A percentile compares a stretch with the other conserved stretches of the same genome.
Conservation (phyloP, 768 basidiomycete genomes). For the Suillus sp. region DNA sequence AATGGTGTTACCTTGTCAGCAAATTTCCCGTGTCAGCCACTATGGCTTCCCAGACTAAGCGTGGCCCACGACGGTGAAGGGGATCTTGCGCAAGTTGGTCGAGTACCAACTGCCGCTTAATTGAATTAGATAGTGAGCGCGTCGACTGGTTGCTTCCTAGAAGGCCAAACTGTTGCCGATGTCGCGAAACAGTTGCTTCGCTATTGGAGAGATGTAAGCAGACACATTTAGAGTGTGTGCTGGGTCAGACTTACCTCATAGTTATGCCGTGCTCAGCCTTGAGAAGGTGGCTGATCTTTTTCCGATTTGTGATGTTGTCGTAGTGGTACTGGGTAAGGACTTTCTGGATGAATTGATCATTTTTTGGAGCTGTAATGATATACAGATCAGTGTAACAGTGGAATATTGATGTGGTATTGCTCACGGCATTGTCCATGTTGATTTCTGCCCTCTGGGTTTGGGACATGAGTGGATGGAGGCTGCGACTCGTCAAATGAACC, state of each 20-base stretch:
- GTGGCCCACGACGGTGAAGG: conserved; percentile 18
- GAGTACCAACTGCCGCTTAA: conserved; percentile 26
- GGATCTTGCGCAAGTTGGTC: conserved; percentile 26
- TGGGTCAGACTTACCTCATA: conserved; percentile 27
- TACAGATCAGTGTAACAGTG: neutral
- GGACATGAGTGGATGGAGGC: too few relatives aligned
- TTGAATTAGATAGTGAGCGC: conserved; percentile 14
- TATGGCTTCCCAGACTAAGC: conserved; percentile 24
- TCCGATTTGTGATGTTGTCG: conserved; percentile 24
- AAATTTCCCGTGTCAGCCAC: conserved; percentile 20
- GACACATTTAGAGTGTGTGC: neutral
- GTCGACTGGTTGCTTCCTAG: conserved; percentile 31
- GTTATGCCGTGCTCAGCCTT: conserved; percentile 28
- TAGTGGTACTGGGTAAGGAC: conserved; percentile 25
- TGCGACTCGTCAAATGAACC: too few relatives aligned
- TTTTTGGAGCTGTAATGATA: conserved; percentile 17
- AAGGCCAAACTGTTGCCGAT: conserved; percentile 27
- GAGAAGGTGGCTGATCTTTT: conserved; percentile 25
- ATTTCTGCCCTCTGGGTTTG: neutral
- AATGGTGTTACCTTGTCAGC: conserved; percentile 12
- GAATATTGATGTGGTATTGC: neutral
- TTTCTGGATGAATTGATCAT: conserved; percentile 20
- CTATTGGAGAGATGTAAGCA: conserved; percentile 16
- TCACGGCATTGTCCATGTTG: neutral
- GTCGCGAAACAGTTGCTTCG: conserved; percentile 29